Base-by-base conservation (phyloP, 768 basidiomycete species). In the Agaricus blazei region DNA sequence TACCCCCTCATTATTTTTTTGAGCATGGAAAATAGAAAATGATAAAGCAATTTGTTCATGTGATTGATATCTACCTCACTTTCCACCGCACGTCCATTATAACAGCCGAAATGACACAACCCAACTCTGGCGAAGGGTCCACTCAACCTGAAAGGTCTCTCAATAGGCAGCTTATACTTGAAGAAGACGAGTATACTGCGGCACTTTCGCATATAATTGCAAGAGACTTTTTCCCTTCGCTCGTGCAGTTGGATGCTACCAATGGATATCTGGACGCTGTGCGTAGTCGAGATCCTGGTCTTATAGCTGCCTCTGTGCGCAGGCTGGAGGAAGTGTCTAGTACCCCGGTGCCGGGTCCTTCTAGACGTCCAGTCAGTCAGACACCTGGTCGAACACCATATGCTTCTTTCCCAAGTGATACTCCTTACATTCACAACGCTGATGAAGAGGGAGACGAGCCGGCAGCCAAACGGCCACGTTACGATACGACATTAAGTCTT, bases 141-240 rank as follows among this genome's bases (percentile, higher is more conserved):
- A 48, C 61, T 67, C 14, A 62, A 6, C 58, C 65, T 41, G 72
- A 74, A 59, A 80, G 78, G 26, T 93, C 90, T 15, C 74, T 93
- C 54, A 88, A 88, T 65, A 72, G 76, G 12, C 90, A 93, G 63
- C 64, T 77, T 11, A 77, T 92, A 12, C 80, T 91, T 12, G 89
- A 92, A 48, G 97, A 99, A 75, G 97, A 98, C 59, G 93, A 94
- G 66, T 98, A 98, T 68, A 94, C 93, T 1, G 84, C 82, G 45
- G 90, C 89, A 1, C 78, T 99, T 23, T 92, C 91, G 9, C 81
- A 85, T 46, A 98, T 98, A 64, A 98, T 98, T 64, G 89, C 91
- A 38, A 87, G 97, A 48, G 96, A 98, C 72, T 99, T 99, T 79
- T 99, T 98, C 65, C 97, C 97, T 0, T 92, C 92, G 11, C 81